Percentiles rank a stretch among this genome's conserved stretches.
These are phyloP conservation scores for Raphanus raphanistrum DNA, from an alignment of 345 rosid genomes.

Conservation along the genomic window DNA sequence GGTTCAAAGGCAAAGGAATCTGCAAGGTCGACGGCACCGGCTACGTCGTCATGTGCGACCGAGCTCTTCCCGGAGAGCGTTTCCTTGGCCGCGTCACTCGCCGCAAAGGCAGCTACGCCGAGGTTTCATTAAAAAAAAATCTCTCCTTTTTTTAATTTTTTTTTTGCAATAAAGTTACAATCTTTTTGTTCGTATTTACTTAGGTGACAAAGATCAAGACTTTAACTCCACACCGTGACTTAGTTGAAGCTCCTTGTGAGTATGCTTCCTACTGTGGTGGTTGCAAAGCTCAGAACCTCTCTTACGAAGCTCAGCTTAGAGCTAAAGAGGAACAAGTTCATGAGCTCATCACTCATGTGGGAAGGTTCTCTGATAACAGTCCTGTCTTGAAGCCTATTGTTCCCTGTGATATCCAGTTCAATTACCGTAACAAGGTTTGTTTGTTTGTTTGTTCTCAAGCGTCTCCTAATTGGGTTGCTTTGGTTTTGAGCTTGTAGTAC, in stretches of 20 bases:
- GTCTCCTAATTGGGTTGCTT: background rate
- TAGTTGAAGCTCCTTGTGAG: constrained; percentile 89
- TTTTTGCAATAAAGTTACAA: background rate
- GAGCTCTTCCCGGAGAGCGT: constrained; percentile 91
- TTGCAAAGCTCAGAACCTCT: constrained; percentile 79
- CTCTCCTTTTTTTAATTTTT: background rate
- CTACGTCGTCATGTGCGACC: constrained; percentile 79
- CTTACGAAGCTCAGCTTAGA: constrained; percentile 79
- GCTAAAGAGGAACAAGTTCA: constrained; percentile 83
- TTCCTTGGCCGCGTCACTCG: constrained; percentile 86
- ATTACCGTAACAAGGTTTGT: constrained; percentile 84
- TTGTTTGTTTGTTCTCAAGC: background rate
- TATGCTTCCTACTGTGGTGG: constrained; percentile 86
- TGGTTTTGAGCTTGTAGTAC: constrained; percentile 6
- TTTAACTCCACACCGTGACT: constrained; percentile 66
- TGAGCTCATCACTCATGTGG: constrained; percentile 67
- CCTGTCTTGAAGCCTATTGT: constrained; percentile 73
- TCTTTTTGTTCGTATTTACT: background rate
- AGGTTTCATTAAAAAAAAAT: constrained; percentile 45
- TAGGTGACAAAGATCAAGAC: constrained; percentile 76
- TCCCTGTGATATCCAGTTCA: constrained; percentile 75
- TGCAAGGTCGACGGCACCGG: constrained; percentile 83
- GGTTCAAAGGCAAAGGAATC: constrained; percentile 85
- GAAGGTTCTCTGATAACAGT: constrained; percentile 58
- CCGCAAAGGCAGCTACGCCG: constrained; percentile 76